A percentile compares a stretch with the other conserved stretches of the same genome.
Conservation (phyloP, 2,329 filamentous ascomycete genomes). For the Raffaelea ambrosiae region DNA sequence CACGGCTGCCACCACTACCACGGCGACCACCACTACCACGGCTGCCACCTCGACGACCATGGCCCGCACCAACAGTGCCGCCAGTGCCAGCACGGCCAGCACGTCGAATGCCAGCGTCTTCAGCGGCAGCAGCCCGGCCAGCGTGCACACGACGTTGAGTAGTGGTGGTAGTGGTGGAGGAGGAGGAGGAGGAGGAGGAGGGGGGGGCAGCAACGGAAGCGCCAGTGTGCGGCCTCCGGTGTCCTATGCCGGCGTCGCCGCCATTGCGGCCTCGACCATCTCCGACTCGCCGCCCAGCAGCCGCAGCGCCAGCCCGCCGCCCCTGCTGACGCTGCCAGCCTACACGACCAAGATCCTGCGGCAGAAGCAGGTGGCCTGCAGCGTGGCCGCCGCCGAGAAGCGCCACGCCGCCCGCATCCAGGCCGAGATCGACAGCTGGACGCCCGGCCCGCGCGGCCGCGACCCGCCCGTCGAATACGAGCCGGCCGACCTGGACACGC, state of each 20-base stretch:
- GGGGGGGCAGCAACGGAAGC: too few species aligned
- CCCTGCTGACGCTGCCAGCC: conserved; percentile 29
- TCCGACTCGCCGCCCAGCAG: not conserved
- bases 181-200: too few species aligned
- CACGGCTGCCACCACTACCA: too few species aligned
- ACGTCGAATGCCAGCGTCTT: not conserved
- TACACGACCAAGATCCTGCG: conserved; percentile 13
- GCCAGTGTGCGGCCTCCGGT: too few species aligned
- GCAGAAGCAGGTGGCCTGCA: conserved; percentile 17
- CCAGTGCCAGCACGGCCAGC: conserved; percentile 1
- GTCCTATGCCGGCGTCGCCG: not conserved
- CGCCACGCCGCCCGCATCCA: conserved; percentile 13
- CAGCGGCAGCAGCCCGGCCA: too few species aligned
- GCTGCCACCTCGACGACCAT: too few species aligned
- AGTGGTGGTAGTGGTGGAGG: too few species aligned
- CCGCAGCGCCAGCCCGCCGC: conserved; percentile 6
- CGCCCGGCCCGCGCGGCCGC: conserved; percentile 42
- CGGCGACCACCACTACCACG: too few species aligned
- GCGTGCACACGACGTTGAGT: too few species aligned
- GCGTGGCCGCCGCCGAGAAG: conserved; percentile 18
- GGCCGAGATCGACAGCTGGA: conserved; percentile 29
- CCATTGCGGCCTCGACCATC: not conserved
- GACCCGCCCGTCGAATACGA: conserved; percentile 43
- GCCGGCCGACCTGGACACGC: conserved; percentile 36
- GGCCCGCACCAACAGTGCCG: conserved; percentile 3